Percentiles rank a stretch among this genome's conserved stretches.
phyloP scores from a whole-genome alignment of 805 yeast species.

The Brettanomyces anomalus region DNA sequence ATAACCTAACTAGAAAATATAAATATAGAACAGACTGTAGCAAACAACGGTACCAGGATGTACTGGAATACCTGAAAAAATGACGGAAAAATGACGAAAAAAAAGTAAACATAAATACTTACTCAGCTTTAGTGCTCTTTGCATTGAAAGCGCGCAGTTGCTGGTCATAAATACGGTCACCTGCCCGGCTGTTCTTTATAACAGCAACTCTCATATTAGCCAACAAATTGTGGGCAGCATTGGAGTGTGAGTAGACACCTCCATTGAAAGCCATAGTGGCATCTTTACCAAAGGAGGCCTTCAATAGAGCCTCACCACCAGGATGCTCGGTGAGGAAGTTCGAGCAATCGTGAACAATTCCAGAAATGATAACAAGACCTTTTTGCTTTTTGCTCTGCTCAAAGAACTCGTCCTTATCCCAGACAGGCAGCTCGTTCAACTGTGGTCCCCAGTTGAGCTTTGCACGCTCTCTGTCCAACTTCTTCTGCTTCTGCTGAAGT shows the following conservation, averaged over 20 bases:
- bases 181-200: conserved; percentile 56
- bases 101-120: not conserved
- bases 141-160: conserved; percentile 28
- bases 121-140: conserved; percentile 7
- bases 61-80: not conserved
- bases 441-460: conserved; percentile 71
- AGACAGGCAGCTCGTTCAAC: conserved; percentile 57
- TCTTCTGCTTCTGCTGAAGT: conserved; percentile 77
- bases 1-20: too few species aligned
- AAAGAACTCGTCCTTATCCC: conserved; percentile 58
- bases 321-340: conserved; percentile 69
- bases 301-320: conserved; percentile 69
- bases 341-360: conserved; percentile 72
- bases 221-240: conserved; percentile 76
- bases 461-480: conserved; percentile 52
- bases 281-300: conserved; percentile 70
- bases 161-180: conserved; percentile 41
- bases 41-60: too few species aligned
- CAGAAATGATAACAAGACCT: conserved; percentile 64
- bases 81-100: not conserved
- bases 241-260: conserved; percentile 77
- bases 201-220: conserved; percentile 81
- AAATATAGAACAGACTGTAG: too few species aligned
- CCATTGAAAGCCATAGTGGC: conserved; percentile 82
- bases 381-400: conserved; percentile 37